Evolutionary conservation across 108 stramenopile genomes (phyloP).

Genomic region (Epithemia pelagica): DNA sequence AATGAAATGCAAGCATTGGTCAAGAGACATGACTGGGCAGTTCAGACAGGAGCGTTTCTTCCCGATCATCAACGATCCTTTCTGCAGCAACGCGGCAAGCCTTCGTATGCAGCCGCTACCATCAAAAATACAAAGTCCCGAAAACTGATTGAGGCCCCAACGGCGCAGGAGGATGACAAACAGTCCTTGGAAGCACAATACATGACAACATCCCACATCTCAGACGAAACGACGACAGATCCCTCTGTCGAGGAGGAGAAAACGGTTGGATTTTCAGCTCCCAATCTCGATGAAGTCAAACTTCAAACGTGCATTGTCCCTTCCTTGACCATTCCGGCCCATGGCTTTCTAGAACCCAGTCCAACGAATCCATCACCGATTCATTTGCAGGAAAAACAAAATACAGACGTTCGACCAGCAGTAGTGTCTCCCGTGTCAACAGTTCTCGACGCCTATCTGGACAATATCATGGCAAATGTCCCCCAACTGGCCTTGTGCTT

Average conservation of each 20-base stretch:
- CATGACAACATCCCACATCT: no score
- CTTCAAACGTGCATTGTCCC: slow-evolving; percentile 72
- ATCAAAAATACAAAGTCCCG: background rate
- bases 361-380: slow-evolving; percentile 2
- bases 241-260: background rate
- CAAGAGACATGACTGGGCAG: slow-evolving; percentile 21
- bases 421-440: slow-evolving; percentile 49
- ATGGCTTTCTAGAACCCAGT: slow-evolving; percentile 15
- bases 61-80: slow-evolving; percentile 6
- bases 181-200: background rate
- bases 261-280: slow-evolving; percentile 12
- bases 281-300: slow-evolving; percentile 35
- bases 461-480: slow-evolving; percentile 84
- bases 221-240: background rate
- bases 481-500: slow-evolving; percentile 79
- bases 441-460: slow-evolving; percentile 75
- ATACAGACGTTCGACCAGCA: slow-evolving; percentile 8
- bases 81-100: background rate
- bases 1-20: slow-evolving; percentile 29
- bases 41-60: slow-evolving; percentile 2
- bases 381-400: no score
- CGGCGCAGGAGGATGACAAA: background rate
- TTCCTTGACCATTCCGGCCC: slow-evolving; percentile 24
- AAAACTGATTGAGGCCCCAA: background rate
- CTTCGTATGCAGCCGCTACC: slow-evolving; percentile 5